A percentile compares a stretch with the other conserved stretches of the same genome.
These are phyloP conservation scores for Scedosporium apiospermum DNA, from an alignment of 2,329 filamentous ascomycete genomes.

Conservation along the genomic window DNA sequence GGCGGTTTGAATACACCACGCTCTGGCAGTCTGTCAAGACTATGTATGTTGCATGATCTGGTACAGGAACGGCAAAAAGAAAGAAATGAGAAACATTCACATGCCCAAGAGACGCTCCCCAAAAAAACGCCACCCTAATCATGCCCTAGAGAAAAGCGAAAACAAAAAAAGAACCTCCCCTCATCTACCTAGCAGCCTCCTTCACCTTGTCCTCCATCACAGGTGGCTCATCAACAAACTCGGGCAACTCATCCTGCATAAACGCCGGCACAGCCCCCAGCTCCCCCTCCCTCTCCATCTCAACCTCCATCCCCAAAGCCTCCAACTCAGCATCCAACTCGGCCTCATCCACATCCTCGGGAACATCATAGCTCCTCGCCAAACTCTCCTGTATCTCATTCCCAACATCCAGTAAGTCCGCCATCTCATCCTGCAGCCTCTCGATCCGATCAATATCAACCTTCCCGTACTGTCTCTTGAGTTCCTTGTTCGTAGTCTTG, in stretches of 20 bases:
- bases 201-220: constrained; percentile 65
- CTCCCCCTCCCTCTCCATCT: constrained; percentile 60
- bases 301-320: constrained; percentile 86
- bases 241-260: constrained; percentile 77
- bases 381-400: constrained; percentile 98
- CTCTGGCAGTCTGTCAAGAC: too few species aligned
- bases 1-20: too few species aligned
- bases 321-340: constrained; percentile 95
- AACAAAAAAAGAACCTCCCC: background rate
- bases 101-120: background rate
- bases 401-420: constrained; percentile 90
- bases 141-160: background rate
- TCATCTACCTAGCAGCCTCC: constrained; percentile 55
- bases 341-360: constrained; percentile 93
- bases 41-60: background rate
- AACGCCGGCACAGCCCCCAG: constrained; percentile 66
- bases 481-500: constrained; percentile 90
- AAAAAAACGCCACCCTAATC: background rate
- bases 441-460: constrained; percentile 97
- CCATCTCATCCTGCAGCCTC: constrained; percentile 97
- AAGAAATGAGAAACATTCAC: background rate
- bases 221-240: constrained; percentile 90
- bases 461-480: constrained; percentile 92
- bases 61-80: background rate
- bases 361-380: constrained; percentile 82